Evolutionary conservation across 1,284 basidiomycete species (phyloP), one percentile per base, ranked within the genome.

Genomic region (Leccinum solheimii): DNA sequence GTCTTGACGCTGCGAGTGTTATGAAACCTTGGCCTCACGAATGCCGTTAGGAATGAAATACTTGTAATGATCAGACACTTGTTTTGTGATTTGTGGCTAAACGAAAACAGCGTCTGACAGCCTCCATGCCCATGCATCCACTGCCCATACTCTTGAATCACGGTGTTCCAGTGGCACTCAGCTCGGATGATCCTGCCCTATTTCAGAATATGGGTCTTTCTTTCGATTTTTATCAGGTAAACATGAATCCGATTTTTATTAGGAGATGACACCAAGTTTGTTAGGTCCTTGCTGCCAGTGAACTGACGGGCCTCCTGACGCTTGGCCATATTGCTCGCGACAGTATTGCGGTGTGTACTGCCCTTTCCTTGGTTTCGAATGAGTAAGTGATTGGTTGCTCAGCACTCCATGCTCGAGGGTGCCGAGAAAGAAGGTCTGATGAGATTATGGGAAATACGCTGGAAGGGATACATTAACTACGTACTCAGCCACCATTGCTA

Each of bases 121-220:
- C 87, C 16, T 90, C 88, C 6, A 90, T 90, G 83, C 86, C 85
- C 1, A 88, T 86, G 81, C 88, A 91, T 68, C 88, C 87, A 5
- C 76, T 91, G 16, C 86, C 87, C 1, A 79, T 83, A 19, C 72
- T 91, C 55, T 71, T 92, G 56, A 90, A 90, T 69, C 77, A 88
- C 59, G 88, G 90, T 3, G 80, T 91, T 3, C 84, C 85, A 9
- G 83, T 92, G 8, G 85, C 84, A 0, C 78, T 92, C 3, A 85
- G 80, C 67, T 90, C 87, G 4, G 90, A 92, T 68, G 90, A 92
- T 67, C 88, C 90, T 3, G 79, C 85, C 1, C 80, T 86, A n/a
- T 92, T 92, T 69, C 87, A 88, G 23, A 90, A 89, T 67, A 87
- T 87, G 83, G 88, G 88, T 0, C 77, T 90, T 11, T 86, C 87